Conservation (phyloP, 345 rosid genomes). For the Brassica cretica region DNA sequence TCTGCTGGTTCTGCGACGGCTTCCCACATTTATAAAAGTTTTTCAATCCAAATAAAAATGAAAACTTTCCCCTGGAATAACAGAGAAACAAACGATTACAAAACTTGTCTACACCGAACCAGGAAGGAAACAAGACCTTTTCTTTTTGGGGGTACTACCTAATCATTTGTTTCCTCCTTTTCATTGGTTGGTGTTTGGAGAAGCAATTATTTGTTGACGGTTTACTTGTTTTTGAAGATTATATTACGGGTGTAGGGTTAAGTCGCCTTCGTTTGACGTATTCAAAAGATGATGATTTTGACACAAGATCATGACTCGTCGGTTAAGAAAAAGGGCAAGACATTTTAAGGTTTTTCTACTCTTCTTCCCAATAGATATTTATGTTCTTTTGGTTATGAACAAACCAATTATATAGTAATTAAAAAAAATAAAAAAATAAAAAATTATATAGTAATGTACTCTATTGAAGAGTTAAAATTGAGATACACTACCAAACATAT, state of each 20-base stretch:
- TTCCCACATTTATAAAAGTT: constrained; percentile 63
- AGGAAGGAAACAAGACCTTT: constrained; percentile 16
- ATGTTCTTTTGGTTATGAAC: not conserved
- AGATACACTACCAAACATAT: no score
- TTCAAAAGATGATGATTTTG: not conserved
- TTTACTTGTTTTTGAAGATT: no score
- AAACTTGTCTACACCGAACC: not conserved
- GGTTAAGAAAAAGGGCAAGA: not conserved
- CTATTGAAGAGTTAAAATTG: no score
- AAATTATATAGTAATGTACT: not conserved
- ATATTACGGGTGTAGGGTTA: not conserved
- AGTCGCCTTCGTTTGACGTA: not conserved
- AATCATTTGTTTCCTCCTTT: no score
- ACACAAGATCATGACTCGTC: not conserved
- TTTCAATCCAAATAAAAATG: constrained; percentile 11
- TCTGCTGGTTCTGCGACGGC: constrained; percentile 66
- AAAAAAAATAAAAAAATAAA: not conserved
- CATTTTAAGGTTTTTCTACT: not conserved
- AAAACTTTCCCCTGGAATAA: constrained; percentile 27
- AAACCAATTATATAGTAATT: not conserved
- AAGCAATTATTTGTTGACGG: no score
- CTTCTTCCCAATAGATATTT: not conserved
- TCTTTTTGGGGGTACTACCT: not conserved
- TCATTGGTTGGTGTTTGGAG: constrained; percentile 14
- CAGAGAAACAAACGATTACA: not conserved